phyloP scores from a whole-genome alignment of 306 rosid species.

The Cucurbita maxima region DNA sequence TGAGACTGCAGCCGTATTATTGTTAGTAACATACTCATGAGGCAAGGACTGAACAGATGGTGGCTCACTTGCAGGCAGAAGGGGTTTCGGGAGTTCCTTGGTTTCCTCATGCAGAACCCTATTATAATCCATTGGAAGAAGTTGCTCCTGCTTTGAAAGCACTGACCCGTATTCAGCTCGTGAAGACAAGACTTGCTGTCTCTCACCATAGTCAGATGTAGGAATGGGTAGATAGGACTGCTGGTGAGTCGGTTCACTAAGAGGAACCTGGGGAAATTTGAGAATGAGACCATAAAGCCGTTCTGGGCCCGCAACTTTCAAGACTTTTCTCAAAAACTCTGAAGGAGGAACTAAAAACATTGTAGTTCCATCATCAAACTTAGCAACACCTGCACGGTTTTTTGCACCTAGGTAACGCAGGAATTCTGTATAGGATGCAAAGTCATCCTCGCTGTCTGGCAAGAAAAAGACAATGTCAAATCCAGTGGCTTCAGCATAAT shows the following conservation, averaged over 20 bases:
- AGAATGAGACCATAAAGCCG: conserved; percentile 97
- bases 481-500: conserved; percentile 87
- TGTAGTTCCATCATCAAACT: conserved; percentile 76
- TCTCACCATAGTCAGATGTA: conserved; percentile 42
- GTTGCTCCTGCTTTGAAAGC: conserved; percentile 50
- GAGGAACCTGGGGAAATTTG: conserved; percentile 58
- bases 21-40: conserved; percentile 35
- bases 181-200: conserved; percentile 46
- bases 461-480: conserved; percentile 87
- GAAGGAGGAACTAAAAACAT: conserved; percentile 96
- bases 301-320: conserved; percentile 89
- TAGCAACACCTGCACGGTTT: conserved; percentile 97
- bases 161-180: conserved; percentile 39
- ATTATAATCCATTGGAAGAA: conserved; percentile 41
- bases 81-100: conserved; percentile 39
- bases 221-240: conserved; percentile 37
- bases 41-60: conserved; percentile 40
- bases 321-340: conserved; percentile 65
- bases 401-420: conserved; percentile 81
- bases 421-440: conserved; percentile 99
- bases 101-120: conserved; percentile 51
- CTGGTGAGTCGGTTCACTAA: conserved; percentile 35
- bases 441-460: conserved; percentile 94
- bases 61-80: conserved; percentile 32
- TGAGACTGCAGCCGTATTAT: conserved; percentile 30